These are phyloP conservation scores for Prototheca wickerhamii DNA, from an alignment of 163 green algal genomes.

Conservation along the genomic window DNA sequence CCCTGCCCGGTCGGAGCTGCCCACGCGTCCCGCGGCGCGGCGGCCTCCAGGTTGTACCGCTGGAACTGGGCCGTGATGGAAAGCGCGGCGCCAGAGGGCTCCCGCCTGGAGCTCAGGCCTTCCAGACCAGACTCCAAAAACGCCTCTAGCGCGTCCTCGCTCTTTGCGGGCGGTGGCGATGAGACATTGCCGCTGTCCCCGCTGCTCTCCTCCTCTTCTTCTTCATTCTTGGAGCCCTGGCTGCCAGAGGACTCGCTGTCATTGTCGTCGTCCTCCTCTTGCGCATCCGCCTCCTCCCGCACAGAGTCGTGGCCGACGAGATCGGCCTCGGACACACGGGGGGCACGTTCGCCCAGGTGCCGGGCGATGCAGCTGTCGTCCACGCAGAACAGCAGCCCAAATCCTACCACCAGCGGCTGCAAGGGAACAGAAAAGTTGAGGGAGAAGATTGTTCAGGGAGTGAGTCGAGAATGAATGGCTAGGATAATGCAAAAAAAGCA, in stretches of 20 bases:
- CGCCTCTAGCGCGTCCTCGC: slow-evolving; percentile 26
- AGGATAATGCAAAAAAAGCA: not conserved
- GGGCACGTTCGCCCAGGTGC: slow-evolving; percentile 73
- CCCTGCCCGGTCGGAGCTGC: not conserved
- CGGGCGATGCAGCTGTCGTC: slow-evolving; percentile 67
- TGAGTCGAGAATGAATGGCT: not conserved
- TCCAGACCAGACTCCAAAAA: slow-evolving; percentile 44
- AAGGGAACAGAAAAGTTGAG: not conserved
- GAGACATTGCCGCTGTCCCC: slow-evolving; percentile 1
- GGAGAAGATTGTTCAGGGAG: not conserved
- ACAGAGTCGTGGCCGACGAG: slow-evolving; percentile 1
- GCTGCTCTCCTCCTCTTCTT: slow-evolving; percentile 8
- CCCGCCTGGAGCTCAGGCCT: not conserved
- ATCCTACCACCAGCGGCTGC: slow-evolving; percentile 74
- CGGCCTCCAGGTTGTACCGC: slow-evolving; percentile 30
- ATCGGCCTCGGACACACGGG: slow-evolving; percentile 32
- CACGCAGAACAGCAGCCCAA: slow-evolving; percentile 78
- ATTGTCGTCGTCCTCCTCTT: slow-evolving; percentile 7
- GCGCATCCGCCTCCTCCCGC: slow-evolving; percentile 2
- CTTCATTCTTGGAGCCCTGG: not conserved
- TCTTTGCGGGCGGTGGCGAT: not conserved
- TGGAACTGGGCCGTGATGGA: slow-evolving; percentile 11
- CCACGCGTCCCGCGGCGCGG: not conserved
- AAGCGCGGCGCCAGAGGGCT: not conserved
- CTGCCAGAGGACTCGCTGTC: not conserved